Percentiles rank a stretch among this genome's conserved stretches.
Evolutionary conservation across 306 rosid species (phyloP).

Genomic region (Pterocarpus macrocarpus): DNA sequence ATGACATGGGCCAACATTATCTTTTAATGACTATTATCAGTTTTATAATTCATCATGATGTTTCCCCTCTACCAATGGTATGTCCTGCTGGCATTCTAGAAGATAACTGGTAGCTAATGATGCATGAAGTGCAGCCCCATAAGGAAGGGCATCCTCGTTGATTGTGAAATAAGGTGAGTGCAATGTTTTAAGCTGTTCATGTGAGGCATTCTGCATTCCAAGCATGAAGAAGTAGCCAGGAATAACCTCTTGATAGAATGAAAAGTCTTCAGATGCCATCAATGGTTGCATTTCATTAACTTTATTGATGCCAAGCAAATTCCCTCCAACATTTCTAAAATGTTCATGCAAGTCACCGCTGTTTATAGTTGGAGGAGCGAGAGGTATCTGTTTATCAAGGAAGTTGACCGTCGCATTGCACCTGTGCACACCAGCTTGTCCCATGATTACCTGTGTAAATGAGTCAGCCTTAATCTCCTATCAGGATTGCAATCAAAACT

Average conservation of each 20-base stretch:
- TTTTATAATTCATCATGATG: slow-evolving; percentile 58
- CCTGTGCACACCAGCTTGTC: slow-evolving; percentile 83
- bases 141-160: slow-evolving; percentile 78
- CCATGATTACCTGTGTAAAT: slow-evolving; percentile 63
- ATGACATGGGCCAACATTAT: neutral
- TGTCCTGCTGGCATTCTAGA: slow-evolving; percentile 50
- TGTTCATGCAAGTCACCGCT: slow-evolving; percentile 57
- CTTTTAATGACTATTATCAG: slow-evolving; percentile 30
- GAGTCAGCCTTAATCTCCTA: neutral
- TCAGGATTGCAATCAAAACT: too few species aligned
- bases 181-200: slow-evolving; percentile 39
- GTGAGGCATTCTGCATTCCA: slow-evolving; percentile 63
- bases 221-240: slow-evolving; percentile 76
- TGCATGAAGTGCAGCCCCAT: slow-evolving; percentile 94
- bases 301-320: slow-evolving; percentile 61
- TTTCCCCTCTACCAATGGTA: slow-evolving; percentile 40
- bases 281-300: slow-evolving; percentile 56
- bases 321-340: slow-evolving; percentile 62
- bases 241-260: slow-evolving; percentile 79
- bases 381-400: slow-evolving; percentile 44
- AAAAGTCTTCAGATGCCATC: slow-evolving; percentile 81
- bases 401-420: slow-evolving; percentile 74
- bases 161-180: slow-evolving; percentile 73
- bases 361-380: slow-evolving; percentile 66
- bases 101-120: slow-evolving; percentile 74